Evolutionary conservation across 768 basidiomycete genomes (phyloP), one percentile per base, ranked within the genome.

Genomic region (Suillus sp.): DNA sequence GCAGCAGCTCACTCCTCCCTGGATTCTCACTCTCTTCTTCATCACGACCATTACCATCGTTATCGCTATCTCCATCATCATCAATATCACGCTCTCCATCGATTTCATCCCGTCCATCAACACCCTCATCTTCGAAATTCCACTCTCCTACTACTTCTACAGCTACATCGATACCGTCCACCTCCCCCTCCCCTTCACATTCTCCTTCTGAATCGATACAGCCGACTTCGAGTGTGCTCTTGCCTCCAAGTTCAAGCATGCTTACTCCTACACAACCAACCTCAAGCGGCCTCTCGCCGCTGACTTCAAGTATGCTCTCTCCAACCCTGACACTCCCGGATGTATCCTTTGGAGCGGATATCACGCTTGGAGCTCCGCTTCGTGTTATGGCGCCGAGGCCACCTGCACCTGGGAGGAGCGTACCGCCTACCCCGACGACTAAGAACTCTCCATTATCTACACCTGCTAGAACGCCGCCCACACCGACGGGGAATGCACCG

Each of bases 261-360:
- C 35, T 55, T 20, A 6, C 20, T 6, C 45, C 45, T 47, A 47
- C 20, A 25, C 47, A 32, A 22, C 8, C 14, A 37, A 13, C 22
- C 14, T 25, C 22, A 40, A 43, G 25, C 34, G 20, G 16, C 4
- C 18, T 30, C 27, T 34, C n/a, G n/a, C 45, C 38, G 32, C 18
- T n/a, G 7, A 8, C 22, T 20, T 25, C 22, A 40, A 43, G 27
- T 34, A 25, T n/a, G 5, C 18, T 32, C 18, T 25, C n/a, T 48
- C 25, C 48, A 48, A 48, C 48, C 8, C 16, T 27, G 16, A 60
- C 32, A 63, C 53, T 66, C 25, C 56, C 61, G 4, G 69, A 69
- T 51, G 27, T 67, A 5, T 68, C 73, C 5, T 66, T 66, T 45
- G 75, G 66, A 34, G 61, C 59, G 42, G 57, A 73, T 10, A 65